phyloP scores from a whole-genome alignment of 2,329 filamentous ascomycete genomes.

The Paracoccidioides lutzii region DNA sequence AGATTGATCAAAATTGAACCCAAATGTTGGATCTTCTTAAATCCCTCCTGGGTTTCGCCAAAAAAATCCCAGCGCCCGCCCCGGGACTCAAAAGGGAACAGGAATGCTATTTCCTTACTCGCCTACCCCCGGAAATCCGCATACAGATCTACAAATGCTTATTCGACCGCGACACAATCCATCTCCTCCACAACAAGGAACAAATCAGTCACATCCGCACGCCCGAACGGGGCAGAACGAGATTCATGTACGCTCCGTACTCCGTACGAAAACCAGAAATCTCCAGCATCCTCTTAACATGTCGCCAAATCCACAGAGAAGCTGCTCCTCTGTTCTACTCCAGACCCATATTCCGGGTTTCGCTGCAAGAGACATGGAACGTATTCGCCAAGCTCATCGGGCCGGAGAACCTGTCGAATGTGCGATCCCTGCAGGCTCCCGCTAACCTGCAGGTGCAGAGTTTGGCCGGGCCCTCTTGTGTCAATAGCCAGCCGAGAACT shows the following conservation, averaged over 20 bases:
- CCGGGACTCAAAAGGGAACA: background rate
- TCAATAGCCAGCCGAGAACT: background rate
- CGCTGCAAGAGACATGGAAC: background rate
- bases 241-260: background rate
- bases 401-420: background rate
- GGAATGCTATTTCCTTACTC: background rate
- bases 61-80: background rate
- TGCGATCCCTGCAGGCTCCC: background rate
- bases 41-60: background rate
- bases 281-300: conserved; percentile 1
- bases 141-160: background rate
- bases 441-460: background rate
- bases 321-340: background rate
- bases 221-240: background rate
- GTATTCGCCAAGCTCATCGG: background rate
- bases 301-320: conserved; percentile 1
- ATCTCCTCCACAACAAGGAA: background rate
- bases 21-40: background rate
- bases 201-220: background rate
- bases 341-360: background rate
- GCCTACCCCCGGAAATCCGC: background rate
- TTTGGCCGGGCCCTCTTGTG: background rate
- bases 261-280: background rate
- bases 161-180: background rate
- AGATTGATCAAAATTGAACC: background rate